Base-by-base conservation (phyloP, 768 basidiomycete species). In the Epithele typhae region DNA sequence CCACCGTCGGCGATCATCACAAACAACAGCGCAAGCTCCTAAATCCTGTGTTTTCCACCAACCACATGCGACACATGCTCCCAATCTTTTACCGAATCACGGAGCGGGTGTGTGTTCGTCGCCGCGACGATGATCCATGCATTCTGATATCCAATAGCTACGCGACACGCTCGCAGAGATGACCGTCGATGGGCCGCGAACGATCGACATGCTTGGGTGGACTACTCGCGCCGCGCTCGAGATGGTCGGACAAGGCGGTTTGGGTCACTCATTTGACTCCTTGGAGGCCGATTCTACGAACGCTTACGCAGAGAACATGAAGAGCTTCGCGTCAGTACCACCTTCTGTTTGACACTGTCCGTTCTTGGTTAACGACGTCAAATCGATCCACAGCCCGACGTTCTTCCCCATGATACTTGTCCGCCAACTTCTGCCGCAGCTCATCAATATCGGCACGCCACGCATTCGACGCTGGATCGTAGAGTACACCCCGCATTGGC, bases 391-490 rank as follows among this genome's bases (percentile, higher is more conserved):
- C 41, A 68, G 68, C 33, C 62, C 68, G 3, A 54, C 58, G 0
- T 35, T 51, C 22, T 48, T 66, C 25, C 54, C 32, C 14, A 9
- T 51, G 7, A 66, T 68, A 12, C 58, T 76, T 18, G 61, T 69
- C 12, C 68, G 74, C 8, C 69, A 70, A 41, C 70, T 76, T 47
- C 67, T 75, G 1, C 75, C 75, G 1, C 52, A n/a, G n/a, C n/a
- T 75, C 1, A 57, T 63, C 9, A 64, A 64, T 30, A 53, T 77
- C 0, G 73, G 75, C 0, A 52, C 71, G 4, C 57, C 76, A 3
- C 56, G 57, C 18, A 65, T 77, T 48, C 61, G 76, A n/a, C 62
- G 75, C 47, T 66, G 60, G 48, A 30, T 77, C 24, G 70, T 74
- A 6, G 69, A 74, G 32, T 62, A 59, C 54, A 65, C 60, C 2